Percentiles rank a stretch among this genome's conserved stretches.
Conservation (phyloP, 495 filamentous ascomycete species). For the Neurospora sp. region DNA sequence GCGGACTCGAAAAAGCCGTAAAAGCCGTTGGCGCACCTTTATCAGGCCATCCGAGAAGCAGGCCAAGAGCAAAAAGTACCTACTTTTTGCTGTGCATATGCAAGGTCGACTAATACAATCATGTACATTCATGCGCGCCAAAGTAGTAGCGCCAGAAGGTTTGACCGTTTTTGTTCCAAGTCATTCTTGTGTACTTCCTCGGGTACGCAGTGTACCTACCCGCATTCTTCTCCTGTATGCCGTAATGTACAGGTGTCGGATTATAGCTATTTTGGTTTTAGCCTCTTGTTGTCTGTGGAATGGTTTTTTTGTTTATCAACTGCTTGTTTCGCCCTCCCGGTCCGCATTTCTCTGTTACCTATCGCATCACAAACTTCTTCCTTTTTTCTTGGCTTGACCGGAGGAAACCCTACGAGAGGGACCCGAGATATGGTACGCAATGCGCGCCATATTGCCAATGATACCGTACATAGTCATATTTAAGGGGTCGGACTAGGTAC, state of each 20-base stretch:
- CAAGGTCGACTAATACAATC: not conserved
- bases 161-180: not conserved
- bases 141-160: not conserved
- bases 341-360: not conserved
- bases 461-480: not conserved
- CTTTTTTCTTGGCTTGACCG: not conserved
- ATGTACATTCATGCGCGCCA: not conserved
- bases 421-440: not conserved
- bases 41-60: not conserved
- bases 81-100: not conserved
- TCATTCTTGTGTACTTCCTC: not conserved
- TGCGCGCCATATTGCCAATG: not conserved
- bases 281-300: not conserved
- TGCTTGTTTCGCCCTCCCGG: not conserved
- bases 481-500: not conserved
- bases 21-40: not conserved
- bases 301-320: not conserved
- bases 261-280: not conserved
- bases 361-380: not conserved
- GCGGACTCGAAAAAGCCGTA: not conserved
- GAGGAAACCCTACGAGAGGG: not conserved
- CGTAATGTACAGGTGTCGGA: not conserved
- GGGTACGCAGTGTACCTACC: not conserved
- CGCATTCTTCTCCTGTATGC: not conserved
- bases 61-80: not conserved